Base-by-base conservation (phyloP, 495 filamentous ascomycete genomes). In the Cercophora newfieldiana region DNA sequence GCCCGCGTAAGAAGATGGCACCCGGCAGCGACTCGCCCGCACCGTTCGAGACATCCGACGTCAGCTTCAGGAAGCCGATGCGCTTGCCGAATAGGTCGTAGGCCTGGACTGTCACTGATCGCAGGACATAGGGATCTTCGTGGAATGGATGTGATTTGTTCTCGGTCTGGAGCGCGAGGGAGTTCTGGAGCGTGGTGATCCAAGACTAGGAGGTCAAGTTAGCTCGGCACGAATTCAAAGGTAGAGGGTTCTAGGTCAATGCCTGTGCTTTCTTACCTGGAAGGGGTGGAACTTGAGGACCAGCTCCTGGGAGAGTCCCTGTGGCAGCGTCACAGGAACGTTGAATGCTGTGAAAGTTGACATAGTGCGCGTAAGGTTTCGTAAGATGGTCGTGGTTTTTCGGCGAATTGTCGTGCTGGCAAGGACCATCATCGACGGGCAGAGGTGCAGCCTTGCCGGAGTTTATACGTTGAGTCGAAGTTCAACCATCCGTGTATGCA, bases 61-160 rank as follows among this genome's bases (percentile, higher is more conserved):
- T 83, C 7, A 97, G 74, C 67, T 96, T 96, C 21, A 96, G 64
- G 73, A 97, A 97, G 10, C 93, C 93, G 22, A 94, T 71, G 8
- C 88, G 80, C 18, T 59, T n/a, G 53, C 87, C 87, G 68, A 93
- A 96, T 31, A 86, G 85, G 79, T 94, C 92, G 64, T 86, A 87
- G 25, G 90, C 77, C 72, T 96, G 91, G 67, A 96, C 79, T 2
- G 87, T 85, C 67, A 97, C 87, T 58, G 79, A 80, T 54, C 85
- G 86, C 5, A 97, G 85, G 8, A 79, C 68, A 77, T 94, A 96
- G 2, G 92, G 91, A 65, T 86, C 76, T 0, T 69, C 22, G 74
- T 93, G 82, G 76, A 96, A 96, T 58, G 89, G 83, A 72, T 97
- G 93, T 29, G 75, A 71, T 4, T 81, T 66, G 60, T 83, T 71